Evolutionary conservation across 129 eudicot genomes (phyloP), one percentile per base, ranked within the genome.

Genomic region (Rutidosis leptorrhynchoides): DNA sequence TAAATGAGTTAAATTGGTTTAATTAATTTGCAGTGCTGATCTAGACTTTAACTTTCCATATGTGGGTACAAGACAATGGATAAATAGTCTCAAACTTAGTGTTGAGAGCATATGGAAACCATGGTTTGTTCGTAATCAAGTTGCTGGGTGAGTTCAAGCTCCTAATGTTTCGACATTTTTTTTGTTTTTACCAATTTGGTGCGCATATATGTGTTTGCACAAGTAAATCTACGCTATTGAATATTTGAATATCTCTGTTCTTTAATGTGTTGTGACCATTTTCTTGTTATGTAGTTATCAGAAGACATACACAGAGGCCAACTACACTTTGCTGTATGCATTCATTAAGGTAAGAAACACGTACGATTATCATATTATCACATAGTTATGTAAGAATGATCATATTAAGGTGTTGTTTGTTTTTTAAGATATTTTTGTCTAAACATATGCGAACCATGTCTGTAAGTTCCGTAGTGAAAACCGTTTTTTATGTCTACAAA

Each of bases 51-150:
- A 46, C 15, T 58, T 77, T 56, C 81, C 81, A 2, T 77, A 77
- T 16, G 14, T 77, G 22, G 77, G 77, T 37, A 64, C 66, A 29
- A 28, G 14, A 67, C 58, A 58, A 53, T 72, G 74, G 78, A 72
- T 72, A 53, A 62, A 52, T 6, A 60, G 28, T 73, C 78, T 78
- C 33, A 62, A 72, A n/a, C 59, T 80, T 52, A 64, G 17, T 49
- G 58, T 35, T 21, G 30, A 58, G 11, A 64, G 24, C 19, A 14
- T 55, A n/a, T 80, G 84, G 78, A 66, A 74, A 29, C 80, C 84
- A 53, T 80, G 84, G 84, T 75, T 75, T 22, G 49, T 80, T 58
- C 70, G 57, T 53, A 53, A 12, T 52, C 78, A 80, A 75, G 46
- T 80, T 2, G 81, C 69, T 5, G 81, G 84, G 84, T 80, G 54